Conservation (phyloP, 441 rosid genomes). For the Sinapis alba region DNA sequence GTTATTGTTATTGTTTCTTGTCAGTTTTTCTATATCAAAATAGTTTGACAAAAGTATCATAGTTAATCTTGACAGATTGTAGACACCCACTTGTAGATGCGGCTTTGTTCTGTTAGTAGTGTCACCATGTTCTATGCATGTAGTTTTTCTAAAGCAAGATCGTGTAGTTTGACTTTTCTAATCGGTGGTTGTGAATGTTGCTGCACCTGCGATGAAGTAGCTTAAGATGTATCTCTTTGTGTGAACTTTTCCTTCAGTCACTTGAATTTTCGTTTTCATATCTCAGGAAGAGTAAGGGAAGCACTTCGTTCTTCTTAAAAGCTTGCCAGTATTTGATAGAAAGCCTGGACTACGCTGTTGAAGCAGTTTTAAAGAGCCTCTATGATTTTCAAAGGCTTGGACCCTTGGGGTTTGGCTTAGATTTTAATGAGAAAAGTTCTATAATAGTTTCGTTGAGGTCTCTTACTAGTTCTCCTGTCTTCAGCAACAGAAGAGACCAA, state of each 20-base stretch:
- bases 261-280: conserved; percentile 24
- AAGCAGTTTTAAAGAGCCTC: conserved; percentile 48
- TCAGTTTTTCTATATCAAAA: conserved; percentile 18
- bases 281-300: conserved; percentile 67
- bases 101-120: conserved; percentile 10
- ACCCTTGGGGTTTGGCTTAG: conserved; percentile 49
- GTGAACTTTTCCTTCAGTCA: conserved; percentile 14
- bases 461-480: conserved; percentile 65
- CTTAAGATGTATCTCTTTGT: conserved; percentile 3
- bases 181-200: conserved; percentile 23
- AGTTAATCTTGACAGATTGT: conserved; percentile 15
- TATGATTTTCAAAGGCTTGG: conserved; percentile 59
- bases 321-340: conserved; percentile 59
- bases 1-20: conserved; percentile 8
- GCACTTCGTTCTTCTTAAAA: conserved; percentile 60
- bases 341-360: conserved; percentile 62
- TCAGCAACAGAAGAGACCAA: conserved; percentile 50
- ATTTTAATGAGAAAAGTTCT: conserved; percentile 50
- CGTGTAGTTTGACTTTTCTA: conserved; percentile 8
- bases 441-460: conserved; percentile 66
- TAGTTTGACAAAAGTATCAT: conserved; percentile 9
- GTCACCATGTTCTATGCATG: conserved; percentile 29
- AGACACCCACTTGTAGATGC: conserved; percentile 6
- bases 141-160: conserved; percentile 23
- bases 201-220: conserved; percentile 18